A percentile compares a stretch with the other conserved stretches of the same genome.
Conservation (phyloP, 2,329 filamentous ascomycete genomes). For the Westerdykella aurantiaca region DNA sequence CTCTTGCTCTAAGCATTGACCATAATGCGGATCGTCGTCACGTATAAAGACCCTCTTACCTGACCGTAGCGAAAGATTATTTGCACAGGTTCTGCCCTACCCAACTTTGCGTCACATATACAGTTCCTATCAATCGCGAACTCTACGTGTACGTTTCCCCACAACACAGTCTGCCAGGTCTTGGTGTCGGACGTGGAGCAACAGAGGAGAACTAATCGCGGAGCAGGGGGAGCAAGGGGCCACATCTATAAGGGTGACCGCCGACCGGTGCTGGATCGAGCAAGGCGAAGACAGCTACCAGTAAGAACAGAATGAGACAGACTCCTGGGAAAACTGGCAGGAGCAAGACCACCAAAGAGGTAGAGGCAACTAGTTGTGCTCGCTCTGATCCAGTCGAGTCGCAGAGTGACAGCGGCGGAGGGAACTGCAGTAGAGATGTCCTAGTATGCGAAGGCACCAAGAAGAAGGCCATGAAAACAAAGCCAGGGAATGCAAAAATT, state of each 20-base stretch:
- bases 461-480: constrained; percentile 4
- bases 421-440: constrained; percentile 4
- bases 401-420: constrained; percentile 2
- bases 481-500: constrained; percentile 14
- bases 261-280: constrained; percentile 1
- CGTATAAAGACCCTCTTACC: too few species aligned
- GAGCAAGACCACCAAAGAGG: too few species aligned
- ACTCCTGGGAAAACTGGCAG: too few species aligned
- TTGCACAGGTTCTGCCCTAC: too few species aligned
- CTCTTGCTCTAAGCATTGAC: too few species aligned
- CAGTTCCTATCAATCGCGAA: too few species aligned
- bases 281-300: constrained; percentile 5
- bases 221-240: not conserved
- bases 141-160: too few species aligned
- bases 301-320: too few species aligned
- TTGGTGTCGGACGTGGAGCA: not conserved
- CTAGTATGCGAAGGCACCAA: constrained; percentile 1
- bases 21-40: too few species aligned
- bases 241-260: constrained; percentile 6
- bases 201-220: not conserved
- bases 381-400: not conserved
- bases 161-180: not conserved
- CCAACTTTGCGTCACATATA: too few species aligned
- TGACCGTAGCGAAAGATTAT: too few species aligned
- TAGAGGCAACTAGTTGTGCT: not conserved